These are phyloP conservation scores for Aspergillus hortae DNA, from an alignment of 2,329 filamentous ascomycete genomes.

Conservation along the genomic window DNA sequence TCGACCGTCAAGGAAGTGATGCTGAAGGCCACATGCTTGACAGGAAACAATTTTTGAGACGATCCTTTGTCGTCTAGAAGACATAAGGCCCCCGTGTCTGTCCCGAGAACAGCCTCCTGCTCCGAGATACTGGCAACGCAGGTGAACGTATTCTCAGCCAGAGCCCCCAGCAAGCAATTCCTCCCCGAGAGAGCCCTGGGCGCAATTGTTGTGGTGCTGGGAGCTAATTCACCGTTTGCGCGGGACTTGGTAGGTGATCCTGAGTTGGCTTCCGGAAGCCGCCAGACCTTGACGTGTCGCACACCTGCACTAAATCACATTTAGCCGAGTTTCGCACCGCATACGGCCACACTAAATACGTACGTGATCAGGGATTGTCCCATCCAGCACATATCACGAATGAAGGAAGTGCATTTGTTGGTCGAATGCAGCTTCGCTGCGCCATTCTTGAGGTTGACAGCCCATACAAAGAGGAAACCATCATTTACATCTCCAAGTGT, in stretches of 20 bases:
- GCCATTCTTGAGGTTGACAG: conserved; percentile 76
- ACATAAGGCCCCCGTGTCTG: conserved; percentile 86
- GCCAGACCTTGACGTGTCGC: conserved; percentile 91
- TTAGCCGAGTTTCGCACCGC: conserved; percentile 3
- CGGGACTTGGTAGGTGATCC: conserved; percentile 63
- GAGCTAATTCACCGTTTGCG: conserved; percentile 40
- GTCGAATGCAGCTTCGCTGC: conserved; percentile 74
- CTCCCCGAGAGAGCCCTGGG: conserved; percentile 76
- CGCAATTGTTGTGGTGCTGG: conserved; percentile 37
- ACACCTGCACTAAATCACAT: conserved; percentile 61
- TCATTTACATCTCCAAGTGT: conserved; percentile 87
- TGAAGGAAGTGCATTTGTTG: conserved; percentile 87
- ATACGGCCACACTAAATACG: conserved; percentile 18
- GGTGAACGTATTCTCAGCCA: conserved; percentile 82
- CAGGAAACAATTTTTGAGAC: conserved; percentile 65
- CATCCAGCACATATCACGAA: conserved; percentile 88
- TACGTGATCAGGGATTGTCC: conserved; percentile 75
- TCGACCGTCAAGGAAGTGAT: conserved; percentile 65
- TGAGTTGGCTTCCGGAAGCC: conserved; percentile 64
- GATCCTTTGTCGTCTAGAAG: conserved; percentile 73
- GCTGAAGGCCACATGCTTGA: conserved; percentile 64
- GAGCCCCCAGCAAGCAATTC: conserved; percentile 77
- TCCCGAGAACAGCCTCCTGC: conserved; percentile 74
- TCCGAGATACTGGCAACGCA: conserved; percentile 70
- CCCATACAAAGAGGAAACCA: conserved; percentile 90